These are phyloP conservation scores for Backusella liffmaniae DNA, from an alignment of 192 early-diverging fungal genomes.

Conservation along the genomic window DNA sequence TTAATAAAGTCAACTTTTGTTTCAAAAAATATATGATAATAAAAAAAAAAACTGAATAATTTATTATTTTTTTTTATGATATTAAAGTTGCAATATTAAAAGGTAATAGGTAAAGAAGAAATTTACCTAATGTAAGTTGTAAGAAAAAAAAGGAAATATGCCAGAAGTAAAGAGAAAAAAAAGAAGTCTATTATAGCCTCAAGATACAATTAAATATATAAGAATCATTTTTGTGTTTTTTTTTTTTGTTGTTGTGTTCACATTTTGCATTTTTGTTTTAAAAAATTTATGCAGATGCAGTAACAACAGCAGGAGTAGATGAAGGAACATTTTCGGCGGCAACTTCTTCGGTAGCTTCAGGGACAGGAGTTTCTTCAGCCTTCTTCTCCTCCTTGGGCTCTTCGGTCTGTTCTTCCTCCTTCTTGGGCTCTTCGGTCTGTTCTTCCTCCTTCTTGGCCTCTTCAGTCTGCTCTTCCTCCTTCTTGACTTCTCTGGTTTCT, in stretches of 20 bases:
- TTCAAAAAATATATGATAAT: no score
- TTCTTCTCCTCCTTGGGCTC: background rate
- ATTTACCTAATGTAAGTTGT: background rate
- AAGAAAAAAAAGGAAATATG: background rate
- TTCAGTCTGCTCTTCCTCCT: background rate
- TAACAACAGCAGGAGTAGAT: background rate
- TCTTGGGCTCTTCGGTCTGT: background rate
- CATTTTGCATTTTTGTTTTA: background rate
- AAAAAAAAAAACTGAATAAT: background rate
- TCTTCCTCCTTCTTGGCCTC: background rate
- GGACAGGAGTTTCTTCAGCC: background rate
- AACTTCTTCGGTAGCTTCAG: background rate
- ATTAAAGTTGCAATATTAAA: constrained; percentile 2
- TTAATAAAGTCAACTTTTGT: no score
- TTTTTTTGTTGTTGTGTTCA: background rate
- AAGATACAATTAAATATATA: background rate
- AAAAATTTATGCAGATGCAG: constrained; percentile 14
- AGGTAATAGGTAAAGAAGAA: background rate
- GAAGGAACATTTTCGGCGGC: background rate
- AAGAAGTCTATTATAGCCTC: constrained; percentile 7
- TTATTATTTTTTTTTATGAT: constrained; percentile 4
- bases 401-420: background rate
- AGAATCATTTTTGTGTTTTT: background rate
- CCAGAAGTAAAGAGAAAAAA: background rate
- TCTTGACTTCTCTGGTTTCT: background rate